Base-by-base conservation (phyloP, 2,329 filamentous ascomycete genomes). In the Exophiala sideris region DNA sequence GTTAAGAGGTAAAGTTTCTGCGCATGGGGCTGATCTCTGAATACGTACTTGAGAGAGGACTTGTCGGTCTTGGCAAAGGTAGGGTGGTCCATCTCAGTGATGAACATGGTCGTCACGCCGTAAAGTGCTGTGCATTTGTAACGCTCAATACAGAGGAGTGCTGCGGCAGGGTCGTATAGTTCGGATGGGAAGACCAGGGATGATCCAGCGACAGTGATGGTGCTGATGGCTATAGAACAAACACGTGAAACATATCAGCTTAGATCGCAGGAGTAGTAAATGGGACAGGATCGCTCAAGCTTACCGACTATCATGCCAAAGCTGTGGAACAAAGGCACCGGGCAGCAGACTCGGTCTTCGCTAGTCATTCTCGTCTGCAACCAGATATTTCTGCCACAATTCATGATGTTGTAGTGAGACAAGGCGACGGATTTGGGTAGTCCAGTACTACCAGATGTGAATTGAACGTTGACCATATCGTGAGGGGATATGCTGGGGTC, bases 371-470 rank as follows among this genome's bases (percentile, higher is more conserved):
- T 81, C 91, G 96, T 95, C 41, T 91, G 80, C 63, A 85, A 74
- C 0, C 88, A 92, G 62, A 97, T 95, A 52, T 90, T 82, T 29
- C 80, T 78, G 20, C 91, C 92, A 67, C 96, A 96, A 72, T 97
- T 96, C 56, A 97, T 78, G 59, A 96, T 91, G 16, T 81, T 85
- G 2, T 79, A 80, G 72, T 97, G 92, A 1, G 83, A 85, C 33
- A 97, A 79, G 74, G 90, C 94, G 1, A 91, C 91, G 0, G 92
- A 92, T 73, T 97, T 97, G 11, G 91, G 91, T 65, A 82, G 77
- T 0, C 88, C 88, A 0, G 92, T 97, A 0, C 92, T 96, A n/a
- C 92, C 92, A 0, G 87, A 91, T 0, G 92, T 97, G 74, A 96
- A 64, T 84, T 78, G 14, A 86, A 51, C 12, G 18, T 51, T 51